Evolutionary conservation across 345 rosid genomes (phyloP), one percentile per base, ranked within the genome.

Genomic region (Brassica juncea): DNA sequence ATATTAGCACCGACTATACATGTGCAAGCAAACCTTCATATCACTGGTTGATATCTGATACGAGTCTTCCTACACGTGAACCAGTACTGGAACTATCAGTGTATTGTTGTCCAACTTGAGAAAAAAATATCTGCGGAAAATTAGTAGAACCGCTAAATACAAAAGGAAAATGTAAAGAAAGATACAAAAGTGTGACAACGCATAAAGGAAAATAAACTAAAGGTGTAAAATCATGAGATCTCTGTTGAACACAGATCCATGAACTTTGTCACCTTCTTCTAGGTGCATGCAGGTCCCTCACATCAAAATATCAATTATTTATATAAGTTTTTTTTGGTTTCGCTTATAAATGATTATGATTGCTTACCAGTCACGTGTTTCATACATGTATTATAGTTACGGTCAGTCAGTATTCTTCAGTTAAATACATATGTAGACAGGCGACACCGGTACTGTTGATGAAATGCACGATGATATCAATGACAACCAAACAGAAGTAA

Each of bases 141-240:
- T 4, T 49, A 21, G 11, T 61, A 15, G 21, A 44, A 44, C 30
- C 30, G 30, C 30, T 27, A 27, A 35, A 19, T 14, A 28, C 8
- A 49, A 27, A 65, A 37, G 5, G 0, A 32, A 32, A 28, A 19
- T 6, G 9, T 1, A 11, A 2, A n/a, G 2, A 11, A 2, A 14
- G 6, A 10, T 59, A 63, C 21, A n/a, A 31, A 63, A 55, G 55
- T 27, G 76, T 23, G 54, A 78, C 77, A 72, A 58, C 35, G 68
- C 77, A 72, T 42, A 21, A 21, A 16, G 5, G 19, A 49, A 27
- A 7, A 25, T 21, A 78, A 78, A 78, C 61, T 30, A 73, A 72
- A 67, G 78, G 25, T 47, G 70, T 9, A 79, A 67, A 47, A n/a
- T 79, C 78, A 80, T 73, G 82, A 73, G 82, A 80, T 73, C 34